Conservation (phyloP, 176 grass and related monocot species). For the Lolium multiflorum region DNA sequence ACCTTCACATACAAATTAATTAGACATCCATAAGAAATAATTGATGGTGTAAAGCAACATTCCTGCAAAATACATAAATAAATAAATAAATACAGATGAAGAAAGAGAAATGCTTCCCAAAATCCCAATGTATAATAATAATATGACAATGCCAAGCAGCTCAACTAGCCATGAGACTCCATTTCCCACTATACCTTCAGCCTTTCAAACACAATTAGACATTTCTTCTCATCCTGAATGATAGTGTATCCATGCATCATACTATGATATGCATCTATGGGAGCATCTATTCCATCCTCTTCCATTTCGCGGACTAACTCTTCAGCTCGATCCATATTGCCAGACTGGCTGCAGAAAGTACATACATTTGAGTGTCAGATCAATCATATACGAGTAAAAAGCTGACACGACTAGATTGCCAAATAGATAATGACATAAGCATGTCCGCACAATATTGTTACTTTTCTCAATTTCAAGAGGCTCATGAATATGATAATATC, state of each 20-base stretch:
- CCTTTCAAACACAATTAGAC: constrained; percentile 87
- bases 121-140: background rate
- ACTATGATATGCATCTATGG: constrained; percentile 89
- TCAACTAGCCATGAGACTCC: background rate
- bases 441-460: background rate
- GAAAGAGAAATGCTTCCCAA: background rate
- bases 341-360: constrained; percentile 51
- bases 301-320: no score
- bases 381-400: background rate
- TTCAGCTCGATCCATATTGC: no score
- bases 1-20: no score
- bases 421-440: background rate
- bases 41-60: constrained; percentile 78
- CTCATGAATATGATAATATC: constrained; percentile 40
- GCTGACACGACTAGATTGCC: constrained; percentile 8
- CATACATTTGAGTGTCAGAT: constrained; percentile 31
- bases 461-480: background rate
- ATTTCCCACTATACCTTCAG: constrained; percentile 66
- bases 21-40: constrained; percentile 95
- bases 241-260: constrained; percentile 99
- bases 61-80: constrained; percentile 68
- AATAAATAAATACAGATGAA: constrained; percentile 17
- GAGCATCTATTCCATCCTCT: no score
- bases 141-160: background rate
- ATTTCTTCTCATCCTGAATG: constrained; percentile 80